Conservation (phyloP, 1,139 yeast species). For the Kazachstania sp. region DNA sequence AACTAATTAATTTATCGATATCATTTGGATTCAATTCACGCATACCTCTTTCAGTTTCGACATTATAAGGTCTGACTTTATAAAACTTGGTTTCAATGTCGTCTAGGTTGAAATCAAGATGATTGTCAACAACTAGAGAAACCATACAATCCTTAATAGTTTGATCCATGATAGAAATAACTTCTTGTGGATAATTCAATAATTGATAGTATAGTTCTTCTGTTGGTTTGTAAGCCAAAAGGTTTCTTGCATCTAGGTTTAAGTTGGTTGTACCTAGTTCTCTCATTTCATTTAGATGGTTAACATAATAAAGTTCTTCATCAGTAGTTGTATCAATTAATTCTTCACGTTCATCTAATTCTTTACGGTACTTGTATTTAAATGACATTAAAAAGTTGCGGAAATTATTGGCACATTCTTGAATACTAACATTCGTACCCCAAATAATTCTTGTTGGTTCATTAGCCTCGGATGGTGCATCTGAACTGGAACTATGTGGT, state of each 20-base stretch:
- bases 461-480: conserved; percentile 34
- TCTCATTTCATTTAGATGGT: conserved; percentile 65
- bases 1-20: conserved; percentile 84
- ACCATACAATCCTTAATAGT: conserved; percentile 86
- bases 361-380: conserved; percentile 66
- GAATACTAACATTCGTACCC: conserved; percentile 97
- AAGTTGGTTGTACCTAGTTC: conserved; percentile 72
- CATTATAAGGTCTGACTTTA: conserved; percentile 81
- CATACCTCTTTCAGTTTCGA: conserved; percentile 69
- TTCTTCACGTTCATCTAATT: conserved; percentile 41
- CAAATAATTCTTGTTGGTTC: conserved; percentile 88
- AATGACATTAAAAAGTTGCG: conserved; percentile 77
- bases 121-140: conserved; percentile 58
- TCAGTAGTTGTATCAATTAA: conserved; percentile 48
- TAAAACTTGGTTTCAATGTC: conserved; percentile 75
- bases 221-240: conserved; percentile 68
- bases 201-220: conserved; percentile 75
- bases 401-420: conserved; percentile 72
- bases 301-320: conserved; percentile 65
- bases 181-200: conserved; percentile 91
- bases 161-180: conserved; percentile 96
- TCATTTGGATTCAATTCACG: conserved; percentile 92
- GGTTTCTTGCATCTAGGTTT: conserved; percentile 74
- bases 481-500: conserved; percentile 13
- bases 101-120: conserved; percentile 32